phyloP scores from a whole-genome alignment of 352 stramenopile genomes.

The Bremia lactucae region DNA sequence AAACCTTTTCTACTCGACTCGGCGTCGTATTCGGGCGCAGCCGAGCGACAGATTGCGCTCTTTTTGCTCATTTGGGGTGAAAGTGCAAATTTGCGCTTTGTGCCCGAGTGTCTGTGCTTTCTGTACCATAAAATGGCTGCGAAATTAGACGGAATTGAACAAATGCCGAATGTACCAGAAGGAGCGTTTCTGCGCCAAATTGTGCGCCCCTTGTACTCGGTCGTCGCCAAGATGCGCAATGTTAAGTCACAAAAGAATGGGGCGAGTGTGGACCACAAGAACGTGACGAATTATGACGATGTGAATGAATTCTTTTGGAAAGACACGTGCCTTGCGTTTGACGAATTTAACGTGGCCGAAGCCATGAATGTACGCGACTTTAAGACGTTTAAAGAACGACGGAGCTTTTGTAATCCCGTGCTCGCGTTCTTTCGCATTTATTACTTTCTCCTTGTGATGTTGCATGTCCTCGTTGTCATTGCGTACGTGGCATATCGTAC shows the following conservation, averaged over 20 bases:
- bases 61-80: constrained; percentile 84
- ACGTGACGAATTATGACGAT: constrained; percentile 86
- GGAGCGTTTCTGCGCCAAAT: constrained; percentile 62
- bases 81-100: constrained; percentile 76
- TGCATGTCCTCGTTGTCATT: constrained; percentile 68
- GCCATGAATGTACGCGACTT: constrained; percentile 51
- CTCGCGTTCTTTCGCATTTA: constrained; percentile 83
- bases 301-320: constrained; percentile 88
- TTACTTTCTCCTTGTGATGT: constrained; percentile 77
- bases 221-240: constrained; percentile 65
- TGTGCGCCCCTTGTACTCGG: constrained; percentile 66
- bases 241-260: constrained; percentile 22
- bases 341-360: constrained; percentile 70
- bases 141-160: constrained; percentile 56
- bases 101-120: constrained; percentile 86
- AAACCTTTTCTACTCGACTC: constrained; percentile 69
- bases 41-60: constrained; percentile 59
- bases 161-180: constrained; percentile 46
- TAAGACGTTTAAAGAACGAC: constrained; percentile 83
- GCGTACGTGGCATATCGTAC: constrained; percentile 73
- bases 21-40: constrained; percentile 17
- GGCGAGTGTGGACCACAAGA: constrained; percentile 57
- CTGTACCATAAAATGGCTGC: constrained; percentile 73
- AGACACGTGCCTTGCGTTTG: constrained; percentile 62
- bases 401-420: constrained; percentile 71